Conservation (phyloP, 768 basidiomycete species). For the Leccinum disarticulatum region DNA sequence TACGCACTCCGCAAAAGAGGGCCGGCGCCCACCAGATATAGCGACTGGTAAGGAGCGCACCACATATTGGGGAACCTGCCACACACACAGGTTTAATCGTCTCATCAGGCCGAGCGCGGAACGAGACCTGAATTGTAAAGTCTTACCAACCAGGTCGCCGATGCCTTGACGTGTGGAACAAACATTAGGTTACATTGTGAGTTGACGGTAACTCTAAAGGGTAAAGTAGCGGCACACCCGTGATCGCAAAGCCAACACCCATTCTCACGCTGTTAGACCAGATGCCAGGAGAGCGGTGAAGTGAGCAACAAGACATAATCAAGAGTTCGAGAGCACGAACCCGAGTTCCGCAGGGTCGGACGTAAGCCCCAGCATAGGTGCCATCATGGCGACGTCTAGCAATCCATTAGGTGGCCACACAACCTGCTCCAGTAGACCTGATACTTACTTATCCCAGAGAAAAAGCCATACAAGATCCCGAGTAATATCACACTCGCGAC, state of each 20-base stretch:
- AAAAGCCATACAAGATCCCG: conserved; percentile 47
- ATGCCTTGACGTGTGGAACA: conserved; percentile 12
- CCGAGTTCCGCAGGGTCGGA: conserved; percentile 53
- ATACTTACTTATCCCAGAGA: conserved; percentile 43
- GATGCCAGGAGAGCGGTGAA: background rate
- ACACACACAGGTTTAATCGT: conserved; percentile 14
- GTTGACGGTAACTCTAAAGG: background rate
- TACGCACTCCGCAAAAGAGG: conserved; percentile 47
- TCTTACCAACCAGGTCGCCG: conserved; percentile 23
- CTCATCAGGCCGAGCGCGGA: background rate
- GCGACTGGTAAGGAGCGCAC: conserved; percentile 48
- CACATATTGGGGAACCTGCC: conserved; percentile 55
- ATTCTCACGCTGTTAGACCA: conserved; percentile 33
- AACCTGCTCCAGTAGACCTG: too few species aligned
- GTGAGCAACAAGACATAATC: background rate
- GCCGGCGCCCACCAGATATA: conserved; percentile 61
- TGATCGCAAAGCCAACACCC: conserved; percentile 48
- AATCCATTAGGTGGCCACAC: too few species aligned
- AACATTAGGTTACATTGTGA: background rate
- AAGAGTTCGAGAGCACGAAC: conserved; percentile 16
- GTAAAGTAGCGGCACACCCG: conserved; percentile 29
- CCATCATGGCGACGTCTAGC: conserved; percentile 39
- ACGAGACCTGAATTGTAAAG: background rate
- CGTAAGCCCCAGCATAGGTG: conserved; percentile 47
- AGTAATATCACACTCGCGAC: conserved; percentile 41